A percentile compares a stretch with the other conserved stretches of the same genome.
These are phyloP conservation scores for Starmera pachycereana DNA, from an alignment of 805 yeast genomes.

Conservation along the genomic window DNA sequence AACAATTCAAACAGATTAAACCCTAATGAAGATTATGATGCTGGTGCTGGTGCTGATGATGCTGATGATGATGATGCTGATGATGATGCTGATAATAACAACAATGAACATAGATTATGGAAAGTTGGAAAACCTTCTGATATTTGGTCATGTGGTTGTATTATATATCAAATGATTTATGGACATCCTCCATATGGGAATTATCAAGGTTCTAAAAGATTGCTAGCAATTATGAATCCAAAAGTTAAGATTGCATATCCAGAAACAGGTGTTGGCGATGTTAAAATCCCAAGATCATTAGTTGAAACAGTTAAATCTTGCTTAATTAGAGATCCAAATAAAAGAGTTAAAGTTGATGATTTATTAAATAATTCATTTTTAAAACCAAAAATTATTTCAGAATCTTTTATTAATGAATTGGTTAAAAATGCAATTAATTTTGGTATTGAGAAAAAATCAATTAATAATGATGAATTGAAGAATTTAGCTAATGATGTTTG, in stretches of 20 bases:
- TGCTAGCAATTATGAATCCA: slow-evolving; percentile 81
- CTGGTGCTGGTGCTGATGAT: too few relatives aligned
- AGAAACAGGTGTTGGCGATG: slow-evolving; percentile 47
- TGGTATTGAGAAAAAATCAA: slow-evolving; percentile 43
- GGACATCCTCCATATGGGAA: slow-evolving; percentile 86
- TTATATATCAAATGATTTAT: slow-evolving; percentile 89
- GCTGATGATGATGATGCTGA: too few relatives aligned
- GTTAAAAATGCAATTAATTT: slow-evolving; percentile 69
- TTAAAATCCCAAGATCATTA: slow-evolving; percentile 55
- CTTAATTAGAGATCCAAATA: slow-evolving; percentile 56
- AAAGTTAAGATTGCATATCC: slow-evolving; percentile 63
- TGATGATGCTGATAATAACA: too few relatives aligned
- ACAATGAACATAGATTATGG: slow-evolving; percentile 27
- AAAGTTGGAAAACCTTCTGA: slow-evolving; percentile 93
- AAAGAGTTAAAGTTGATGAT: slow-evolving; percentile 54
- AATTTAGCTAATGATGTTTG: slow-evolving; percentile 48
- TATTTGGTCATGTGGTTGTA: slow-evolving; percentile 97
- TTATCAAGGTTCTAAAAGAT: slow-evolving; percentile 64
- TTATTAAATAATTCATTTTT: slow-evolving; percentile 57
- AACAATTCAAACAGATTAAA: slow-evolving; percentile 10
- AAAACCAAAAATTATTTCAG: slow-evolving; percentile 64
- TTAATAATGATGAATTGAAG: slow-evolving; percentile 34
- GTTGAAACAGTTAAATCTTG: slow-evolving; percentile 67
- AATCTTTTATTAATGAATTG: slow-evolving; percentile 54
- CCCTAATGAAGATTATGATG: slow-evolving; percentile 1